Evolutionary conservation across 2,329 filamentous ascomycete genomes (phyloP), one percentile per base, ranked within the genome.

Genomic region (Fusarium annulatum): DNA sequence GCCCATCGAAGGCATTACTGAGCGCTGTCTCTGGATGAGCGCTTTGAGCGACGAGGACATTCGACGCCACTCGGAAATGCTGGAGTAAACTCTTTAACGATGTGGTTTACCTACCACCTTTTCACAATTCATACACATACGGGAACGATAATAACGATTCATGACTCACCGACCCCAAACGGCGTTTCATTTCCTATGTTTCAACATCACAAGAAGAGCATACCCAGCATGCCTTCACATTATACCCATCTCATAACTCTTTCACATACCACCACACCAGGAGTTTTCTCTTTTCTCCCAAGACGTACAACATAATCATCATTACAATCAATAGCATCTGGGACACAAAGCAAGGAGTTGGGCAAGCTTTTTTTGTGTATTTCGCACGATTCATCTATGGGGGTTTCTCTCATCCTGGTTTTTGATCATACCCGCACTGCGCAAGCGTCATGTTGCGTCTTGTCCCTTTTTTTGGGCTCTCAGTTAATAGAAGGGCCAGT

Each of bases 11-110:
- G 92, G 93, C 59, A 89, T 95, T 57, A 92, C 93, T 9, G 93
- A 94, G 82, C 88, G 93, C 72, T 96, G 94, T 80, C 86, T 96
- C n/a, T 96, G 94, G 94, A 91, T 96, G 84, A 91, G 92, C 52
- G 93, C 93, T 15, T 81, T 96, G 61, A 89, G 84, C 61, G 93
- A 96, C 73, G 89, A 91, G n/a, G 93, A 95, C 77, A 94, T 96
- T 77, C 84, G 88, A 64, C 84, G 82, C 69, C 84, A 85, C 62
- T 88, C 87, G 0, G 86, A 88, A 61, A 81, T 78, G 61, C 77
- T 90, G 38, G 87, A 90, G 79, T 82, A 72, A 51, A 33, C 42
- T 15, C 36, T 19, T 33, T 28, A 38, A 48, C 21, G 11, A 36
- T 57, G 42, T 45, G 26, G 46, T 10, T 23, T 23, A 48, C 23